These are phyloP conservation scores for Arthrobotrys sphaeroides DNA, from an alignment of 2,329 filamentous ascomycete genomes.

Conservation along the genomic window DNA sequence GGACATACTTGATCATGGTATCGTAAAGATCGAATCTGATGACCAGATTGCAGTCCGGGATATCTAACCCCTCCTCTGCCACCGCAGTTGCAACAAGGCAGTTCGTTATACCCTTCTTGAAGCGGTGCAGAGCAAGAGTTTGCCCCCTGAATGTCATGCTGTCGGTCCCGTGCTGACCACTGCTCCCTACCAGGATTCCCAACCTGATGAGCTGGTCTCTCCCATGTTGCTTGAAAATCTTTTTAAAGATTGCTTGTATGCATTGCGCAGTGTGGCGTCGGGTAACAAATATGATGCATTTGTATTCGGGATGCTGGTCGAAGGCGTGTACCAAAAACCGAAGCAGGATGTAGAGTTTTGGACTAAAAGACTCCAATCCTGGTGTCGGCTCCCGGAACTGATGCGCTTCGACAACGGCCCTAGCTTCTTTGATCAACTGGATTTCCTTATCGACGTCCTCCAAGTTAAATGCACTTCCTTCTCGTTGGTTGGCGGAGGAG, in stretches of 20 bases:
- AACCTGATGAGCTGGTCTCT: constrained; percentile 69
- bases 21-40: constrained; percentile 84
- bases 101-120: constrained; percentile 68
- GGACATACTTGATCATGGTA: constrained; percentile 93
- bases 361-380: constrained; percentile 67
- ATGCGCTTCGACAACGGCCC: constrained; percentile 67
- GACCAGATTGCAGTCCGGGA: constrained; percentile 72
- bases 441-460: constrained; percentile 67
- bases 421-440: constrained; percentile 69
- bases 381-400: constrained; percentile 61
- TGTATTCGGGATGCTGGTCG: constrained; percentile 66
- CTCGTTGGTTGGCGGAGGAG: constrained; percentile 15
- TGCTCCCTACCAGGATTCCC: constrained; percentile 72
- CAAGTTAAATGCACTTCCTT: constrained; percentile 55
- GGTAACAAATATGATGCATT: constrained; percentile 89
- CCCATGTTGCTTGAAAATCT: constrained; percentile 58
- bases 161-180: constrained; percentile 66
- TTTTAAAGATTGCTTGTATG: constrained; percentile 73
- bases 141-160: constrained; percentile 78
- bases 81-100: constrained; percentile 72
- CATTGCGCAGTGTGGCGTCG: constrained; percentile 79
- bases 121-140: constrained; percentile 72
- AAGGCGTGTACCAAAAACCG: constrained; percentile 73
- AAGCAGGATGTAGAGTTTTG: constrained; percentile 75
- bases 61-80: constrained; percentile 74